Percentiles rank a stretch among this genome's conserved stretches.
These are phyloP conservation scores for Petasospora fabianii DNA, from an alignment of 1,139 yeast species.

Conservation along the genomic window DNA sequence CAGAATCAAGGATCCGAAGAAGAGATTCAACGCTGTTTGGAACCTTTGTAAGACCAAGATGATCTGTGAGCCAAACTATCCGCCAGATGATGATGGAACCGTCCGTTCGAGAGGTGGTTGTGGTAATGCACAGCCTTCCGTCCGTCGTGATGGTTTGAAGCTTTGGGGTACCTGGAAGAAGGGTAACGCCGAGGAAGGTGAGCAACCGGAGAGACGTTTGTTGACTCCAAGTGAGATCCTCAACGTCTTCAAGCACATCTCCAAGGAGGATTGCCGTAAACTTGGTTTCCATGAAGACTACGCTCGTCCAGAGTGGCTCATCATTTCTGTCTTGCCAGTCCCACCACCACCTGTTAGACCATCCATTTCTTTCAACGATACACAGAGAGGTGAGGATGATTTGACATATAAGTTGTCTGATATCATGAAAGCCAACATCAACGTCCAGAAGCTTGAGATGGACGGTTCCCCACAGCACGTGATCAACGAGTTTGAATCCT, in stretches of 20 bases:
- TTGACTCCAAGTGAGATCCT: slow-evolving; percentile 86
- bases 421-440: slow-evolving; percentile 91
- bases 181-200: slow-evolving; percentile 71
- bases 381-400: slow-evolving; percentile 99
- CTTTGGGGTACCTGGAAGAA: slow-evolving; percentile 98
- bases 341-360: slow-evolving; percentile 99
- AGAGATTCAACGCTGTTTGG: slow-evolving; percentile 97
- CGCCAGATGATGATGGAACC: slow-evolving; percentile 59
- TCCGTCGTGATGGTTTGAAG: slow-evolving; percentile 93
- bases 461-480: slow-evolving; percentile 99
- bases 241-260: slow-evolving; percentile 88
- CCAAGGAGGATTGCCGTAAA: slow-evolving; percentile 73
- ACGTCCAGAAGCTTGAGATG: slow-evolving; percentile 92
- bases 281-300: slow-evolving; percentile 93
- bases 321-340: slow-evolving; percentile 95
- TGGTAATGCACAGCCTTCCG: slow-evolving; percentile 94
- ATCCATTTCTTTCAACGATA: slow-evolving; percentile 93
- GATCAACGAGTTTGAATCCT: slow-evolving; percentile 91
- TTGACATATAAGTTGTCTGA: slow-evolving; percentile 96
- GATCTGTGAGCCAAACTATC: slow-evolving; percentile 90
- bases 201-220: slow-evolving; percentile 89
- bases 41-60: slow-evolving; percentile 82
- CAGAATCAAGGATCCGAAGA: slow-evolving; percentile 88
- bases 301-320: slow-evolving; percentile 99
- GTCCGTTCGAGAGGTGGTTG: slow-evolving; percentile 86